Evolutionary conservation across 352 stramenopile species (phyloP), one percentile per base, ranked within the genome.

Genomic region (Globisporangium rhizosaccharum): DNA sequence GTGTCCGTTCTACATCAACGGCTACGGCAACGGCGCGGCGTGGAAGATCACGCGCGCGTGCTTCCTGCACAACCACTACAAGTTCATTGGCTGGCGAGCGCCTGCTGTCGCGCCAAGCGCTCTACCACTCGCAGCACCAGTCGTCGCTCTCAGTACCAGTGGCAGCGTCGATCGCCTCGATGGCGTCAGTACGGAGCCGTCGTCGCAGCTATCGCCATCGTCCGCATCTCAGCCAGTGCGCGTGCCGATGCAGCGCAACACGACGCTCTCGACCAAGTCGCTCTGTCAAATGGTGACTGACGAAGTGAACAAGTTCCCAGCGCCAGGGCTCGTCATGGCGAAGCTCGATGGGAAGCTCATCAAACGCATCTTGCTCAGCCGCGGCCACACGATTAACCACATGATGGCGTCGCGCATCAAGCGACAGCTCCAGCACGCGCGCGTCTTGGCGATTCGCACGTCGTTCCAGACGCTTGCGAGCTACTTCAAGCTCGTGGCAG

Each of bases 371-470:
- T 39, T 92, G 20, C 59, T 92, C 41, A 74, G 72, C 41, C 79
- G 79, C 17, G 82, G 82, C n/a, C 78, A 90, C 55, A 77, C 78
- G 10, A 81, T 92, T 47, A 90, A 92, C 57, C 76, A 89, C 65
- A 90, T 90, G 80, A 92, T 88, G 79, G 73, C 82, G 54, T 92
- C 82, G 28, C 72, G 82, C n/a, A 86, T 90, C 62, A 90, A 89
- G 61, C 60, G 81, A 30, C 76, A 87, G 55, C 68, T 92, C 30
- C 76, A 87, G 51, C 77, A 88, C 44, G 72, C 73, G 41, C 70
- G 79, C 26, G 65, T 89, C 45, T 65, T 64, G 25, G 77, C 79
- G 57, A 76, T 90, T 18, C 78, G 80, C 17, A 58, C 59, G 47
- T 88, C 80, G 36, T 92, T 89, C 59, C 82, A 90, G 66, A 76